Evolutionary conservation across 441 rosid genomes (phyloP).

Genomic region (Populus hybrid): DNA sequence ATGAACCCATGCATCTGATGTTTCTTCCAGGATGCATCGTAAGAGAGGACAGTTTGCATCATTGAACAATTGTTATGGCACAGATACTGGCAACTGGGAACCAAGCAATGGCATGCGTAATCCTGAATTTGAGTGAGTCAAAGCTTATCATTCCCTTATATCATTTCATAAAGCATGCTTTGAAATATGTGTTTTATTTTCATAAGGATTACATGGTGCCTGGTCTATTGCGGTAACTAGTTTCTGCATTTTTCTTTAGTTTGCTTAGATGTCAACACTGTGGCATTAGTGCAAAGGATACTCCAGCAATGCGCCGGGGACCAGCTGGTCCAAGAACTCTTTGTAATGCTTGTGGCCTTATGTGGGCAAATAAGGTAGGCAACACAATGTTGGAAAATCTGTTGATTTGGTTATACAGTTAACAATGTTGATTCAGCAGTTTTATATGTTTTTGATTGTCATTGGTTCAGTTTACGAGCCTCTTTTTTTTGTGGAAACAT

Average conservation of each 20-base stretch:
- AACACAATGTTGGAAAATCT: not conserved
- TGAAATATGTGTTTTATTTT: not conserved
- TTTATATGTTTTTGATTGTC: not conserved
- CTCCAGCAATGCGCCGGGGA: constrained; percentile 96
- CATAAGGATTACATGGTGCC: not conserved
- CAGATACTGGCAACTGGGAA: constrained; percentile 32
- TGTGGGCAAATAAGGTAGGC: constrained; percentile 85
- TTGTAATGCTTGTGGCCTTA: constrained; percentile 93
- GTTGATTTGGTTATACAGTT: not conserved
- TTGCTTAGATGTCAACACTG: constrained; percentile 66
- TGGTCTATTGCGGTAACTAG: constrained; percentile 4
- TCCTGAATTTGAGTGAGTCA: constrained; percentile 42
- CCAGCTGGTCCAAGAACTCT: constrained; percentile 88
- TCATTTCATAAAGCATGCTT: constrained; percentile 10
- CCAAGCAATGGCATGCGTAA: constrained; percentile 27
- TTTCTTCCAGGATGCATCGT: constrained; percentile 45
- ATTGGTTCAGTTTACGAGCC: not conserved
- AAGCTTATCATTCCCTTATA: constrained; percentile 2
- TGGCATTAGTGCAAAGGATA: constrained; percentile 63
- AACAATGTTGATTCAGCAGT: not conserved
- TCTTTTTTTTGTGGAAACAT: not conserved
- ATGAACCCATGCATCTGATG: constrained; percentile 2
- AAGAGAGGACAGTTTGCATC: constrained; percentile 55
- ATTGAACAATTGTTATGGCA: constrained; percentile 25
- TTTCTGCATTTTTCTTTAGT: constrained; percentile 25